Evolutionary conservation across 768 basidiomycete genomes (phyloP), one percentile per base, ranked within the genome.

Genomic region (Termitomyces heimii): DNA sequence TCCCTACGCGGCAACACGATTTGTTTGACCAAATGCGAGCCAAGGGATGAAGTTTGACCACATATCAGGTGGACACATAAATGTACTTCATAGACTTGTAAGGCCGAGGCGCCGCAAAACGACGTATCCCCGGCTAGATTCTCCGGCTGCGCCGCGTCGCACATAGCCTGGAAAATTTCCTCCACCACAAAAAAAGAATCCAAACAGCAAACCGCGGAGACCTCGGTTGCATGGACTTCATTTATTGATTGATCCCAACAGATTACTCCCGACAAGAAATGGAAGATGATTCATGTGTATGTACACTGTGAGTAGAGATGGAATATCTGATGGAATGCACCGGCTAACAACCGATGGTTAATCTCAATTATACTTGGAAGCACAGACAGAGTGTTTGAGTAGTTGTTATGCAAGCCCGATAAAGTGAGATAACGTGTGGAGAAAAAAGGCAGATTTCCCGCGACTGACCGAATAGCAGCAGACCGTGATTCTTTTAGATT

Each of bases 201-300:
- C 26, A 40, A 28, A 42, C 26, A 26, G 44, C 48, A 51, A 58
- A 16, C 59, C 65, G 65, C 63, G 63, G 65, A 62, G 39, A 54
- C 63, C 65, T 64, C 65, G 65, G 65, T 62, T 20, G 53, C 48
- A 44, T 14, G 54, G 45, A 55, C 16, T 52, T 40, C 5, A n/a
- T 22, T 40, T 5, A n/a, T 22, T 20, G 6, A 43, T 24, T 29
- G 28, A 28, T 43, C 18, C 39, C 22, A n/a, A 16, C 37, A 32
- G 20, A 24, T 22, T 43, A 5, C 18, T 40, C 34, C 6, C n/a
- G 18, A 16, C 18, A 14, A 28, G n/a, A 22, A 24, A 24, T 39
- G 37, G 14, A 29, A 39, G 9, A 18, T 32, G 46, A 48, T 8
- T 32, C 29, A 7, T 24, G 50, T 28, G 14, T 26, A 26, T 18